These are phyloP conservation scores for Phytophthora hibernalis DNA, from an alignment of 352 stramenopile species.

Conservation along the genomic window DNA sequence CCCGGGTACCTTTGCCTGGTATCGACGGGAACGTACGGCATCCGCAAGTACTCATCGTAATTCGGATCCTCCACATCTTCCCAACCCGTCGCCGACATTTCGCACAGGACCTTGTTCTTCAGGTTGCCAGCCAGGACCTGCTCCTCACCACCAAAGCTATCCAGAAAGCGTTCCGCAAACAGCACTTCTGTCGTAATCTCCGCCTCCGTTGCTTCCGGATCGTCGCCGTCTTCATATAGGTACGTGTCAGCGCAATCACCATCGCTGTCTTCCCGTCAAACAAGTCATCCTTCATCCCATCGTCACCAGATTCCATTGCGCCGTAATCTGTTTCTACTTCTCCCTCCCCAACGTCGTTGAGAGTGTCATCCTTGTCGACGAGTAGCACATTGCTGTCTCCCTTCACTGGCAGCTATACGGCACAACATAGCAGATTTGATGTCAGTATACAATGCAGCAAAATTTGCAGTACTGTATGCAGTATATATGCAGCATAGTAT, in stretches of 20 bases:
- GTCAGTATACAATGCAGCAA: background rate
- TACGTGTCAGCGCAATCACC: background rate
- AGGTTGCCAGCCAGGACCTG: background rate
- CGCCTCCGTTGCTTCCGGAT: background rate
- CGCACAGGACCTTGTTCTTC: background rate
- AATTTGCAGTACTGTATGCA: background rate
- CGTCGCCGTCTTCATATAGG: background rate
- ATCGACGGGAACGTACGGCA: background rate
- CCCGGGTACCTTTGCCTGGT: background rate
- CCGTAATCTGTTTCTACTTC: background rate
- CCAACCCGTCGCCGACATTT: background rate
- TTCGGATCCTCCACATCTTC: background rate
- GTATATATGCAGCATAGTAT: too few relatives aligned
- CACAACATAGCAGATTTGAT: background rate
- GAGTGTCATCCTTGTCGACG: background rate
- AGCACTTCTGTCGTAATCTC: background rate
- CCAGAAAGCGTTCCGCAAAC: background rate
- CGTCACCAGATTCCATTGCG: background rate
- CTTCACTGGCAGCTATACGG: background rate
- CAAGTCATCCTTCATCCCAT: background rate
- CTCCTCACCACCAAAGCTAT: too few relatives aligned
- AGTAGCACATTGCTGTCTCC: background rate
- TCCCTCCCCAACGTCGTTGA: background rate
- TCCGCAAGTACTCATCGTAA: background rate
- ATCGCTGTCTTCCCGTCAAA: background rate